A percentile compares a stretch with the other conserved stretches of the same genome.
Conservation (phyloP, 306 rosid genomes). For the Crotalaria pallida region DNA sequence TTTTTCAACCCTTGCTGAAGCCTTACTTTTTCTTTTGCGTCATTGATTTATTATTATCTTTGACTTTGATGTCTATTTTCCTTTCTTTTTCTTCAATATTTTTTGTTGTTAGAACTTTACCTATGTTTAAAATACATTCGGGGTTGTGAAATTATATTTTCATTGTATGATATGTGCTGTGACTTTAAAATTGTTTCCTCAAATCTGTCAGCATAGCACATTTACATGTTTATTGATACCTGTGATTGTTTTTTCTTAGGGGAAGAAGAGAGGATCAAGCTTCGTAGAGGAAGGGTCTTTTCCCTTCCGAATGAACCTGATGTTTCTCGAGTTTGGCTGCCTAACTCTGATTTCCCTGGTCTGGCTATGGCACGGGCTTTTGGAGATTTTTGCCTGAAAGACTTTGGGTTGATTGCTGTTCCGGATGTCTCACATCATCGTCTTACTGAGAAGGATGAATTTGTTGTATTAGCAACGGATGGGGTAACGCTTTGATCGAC, state of each 20-base stretch:
- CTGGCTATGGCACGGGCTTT: slow-evolving; percentile 97
- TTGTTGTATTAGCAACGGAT: slow-evolving; percentile 91
- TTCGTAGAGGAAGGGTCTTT: slow-evolving; percentile 77
- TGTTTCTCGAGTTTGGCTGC: slow-evolving; percentile 84
- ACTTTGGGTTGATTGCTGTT: slow-evolving; percentile 74
- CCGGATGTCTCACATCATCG: slow-evolving; percentile 62
- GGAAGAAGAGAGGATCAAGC: slow-evolving; percentile 78
- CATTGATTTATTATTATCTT: background rate
- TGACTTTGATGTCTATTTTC: no score
- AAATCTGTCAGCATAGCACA: background rate
- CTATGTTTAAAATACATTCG: background rate
- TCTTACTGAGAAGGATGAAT: slow-evolving; percentile 76
- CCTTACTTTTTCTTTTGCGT: background rate
- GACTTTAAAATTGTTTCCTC: background rate
- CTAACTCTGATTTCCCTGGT: slow-evolving; percentile 77
- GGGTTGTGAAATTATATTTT: background rate
- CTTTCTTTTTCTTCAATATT: background rate
- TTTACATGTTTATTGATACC: slow-evolving; percentile 7
- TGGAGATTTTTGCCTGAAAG: slow-evolving; percentile 91
- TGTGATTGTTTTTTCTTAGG: slow-evolving; percentile 31
- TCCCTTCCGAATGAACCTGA: slow-evolving; percentile 74
- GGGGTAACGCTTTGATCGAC: slow-evolving; percentile 57
- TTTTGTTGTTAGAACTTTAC: background rate
- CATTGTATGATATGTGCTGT: background rate
- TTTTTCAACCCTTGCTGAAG: no score